Evolutionary conservation across 331 rosid genomes (phyloP).

Genomic region (Cydonia oblonga): DNA sequence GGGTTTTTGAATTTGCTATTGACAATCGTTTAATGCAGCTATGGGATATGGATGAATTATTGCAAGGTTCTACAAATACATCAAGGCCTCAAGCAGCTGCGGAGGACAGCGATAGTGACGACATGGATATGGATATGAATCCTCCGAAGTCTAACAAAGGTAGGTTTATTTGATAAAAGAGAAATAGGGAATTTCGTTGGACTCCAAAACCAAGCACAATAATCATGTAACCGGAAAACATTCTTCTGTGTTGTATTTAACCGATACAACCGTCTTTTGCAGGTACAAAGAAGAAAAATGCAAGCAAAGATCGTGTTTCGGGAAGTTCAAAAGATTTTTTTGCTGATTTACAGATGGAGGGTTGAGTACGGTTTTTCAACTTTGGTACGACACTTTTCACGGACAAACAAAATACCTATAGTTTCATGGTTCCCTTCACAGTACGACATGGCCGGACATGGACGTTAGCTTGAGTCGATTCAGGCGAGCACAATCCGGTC

Average conservation of each 20-base stretch:
- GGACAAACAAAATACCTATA: not conserved
- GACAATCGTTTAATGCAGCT: constrained; percentile 23
- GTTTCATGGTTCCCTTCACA: not conserved
- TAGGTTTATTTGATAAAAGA: not conserved
- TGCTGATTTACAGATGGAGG: constrained; percentile 41
- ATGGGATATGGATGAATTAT: constrained; percentile 59
- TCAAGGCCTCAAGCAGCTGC: constrained; percentile 14
- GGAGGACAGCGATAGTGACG: constrained; percentile 31
- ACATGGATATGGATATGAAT: constrained; percentile 45
- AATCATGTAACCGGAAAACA: not conserved
- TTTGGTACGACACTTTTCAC: not conserved
- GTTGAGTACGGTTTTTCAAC: not conserved
- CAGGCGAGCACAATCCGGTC: not conserved
- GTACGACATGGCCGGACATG: not conserved
- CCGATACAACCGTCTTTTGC: constrained; percentile 11
- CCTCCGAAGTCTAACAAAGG: constrained; percentile 31
- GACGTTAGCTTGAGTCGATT: not conserved
- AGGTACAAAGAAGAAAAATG: constrained; percentile 39
- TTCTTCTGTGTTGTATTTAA: too few species aligned
- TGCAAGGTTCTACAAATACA: constrained; percentile 32
- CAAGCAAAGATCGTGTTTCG: constrained; percentile 19
- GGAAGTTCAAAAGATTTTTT: constrained; percentile 32
- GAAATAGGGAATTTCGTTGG: not conserved
- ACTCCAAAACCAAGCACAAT: not conserved
- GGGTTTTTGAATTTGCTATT: not conserved